Base-by-base conservation (phyloP, 2,329 filamentous ascomycete genomes). In the Aspergillus sp. region DNA sequence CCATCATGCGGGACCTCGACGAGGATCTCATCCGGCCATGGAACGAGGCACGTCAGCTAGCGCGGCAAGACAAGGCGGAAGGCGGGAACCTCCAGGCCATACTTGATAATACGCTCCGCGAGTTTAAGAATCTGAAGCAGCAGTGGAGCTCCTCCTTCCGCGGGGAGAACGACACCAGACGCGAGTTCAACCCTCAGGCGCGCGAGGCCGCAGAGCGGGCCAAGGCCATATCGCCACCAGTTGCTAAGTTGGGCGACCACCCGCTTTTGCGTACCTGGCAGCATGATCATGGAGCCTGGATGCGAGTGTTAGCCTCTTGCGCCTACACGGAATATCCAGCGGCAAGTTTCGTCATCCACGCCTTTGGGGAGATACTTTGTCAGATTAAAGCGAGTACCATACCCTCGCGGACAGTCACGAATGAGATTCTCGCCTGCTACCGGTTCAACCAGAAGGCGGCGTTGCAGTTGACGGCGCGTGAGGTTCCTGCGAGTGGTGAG, bases 261-360 rank as follows among this genome's bases (percentile, higher is more conserved):
- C 57, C 61, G 2, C 49, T 72, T 7, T 51, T 63, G 15, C 53
- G 62, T 37, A 63, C 60, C 6, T 72, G 68, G 69, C 58, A 54
- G 43, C 59, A 63, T 45, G 62, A 59, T 39, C 53, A 43, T 1
- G 44, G 55, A 17, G 63, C 66, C 41, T 71, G 65, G 64, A 53
- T 55, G 6, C 53, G 53, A 3, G 32, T 74, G 4, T 53, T 72
- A 37, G 71, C 73, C 2, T 73, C 70, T 1, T 68, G 60, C 23
- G 54, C 63, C 1, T 71, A 74, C 50, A 45, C 53, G 10, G 49
- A 46, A 37, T 41, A 49, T 19, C 56, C 54, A 10, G 46, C 44
- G 1, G 57, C 54, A 2, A 56, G 49, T 4, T 64, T 66, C 43
- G 54, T 55, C 4, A 54, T 65, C 7, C 62, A 65, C 32, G 64